A percentile compares a stretch with the other conserved stretches of the same genome.
These are phyloP conservation scores for Zymoseptoria pseudotritici DNA, from an alignment of 2,329 filamentous ascomycete species.

Conservation along the genomic window DNA sequence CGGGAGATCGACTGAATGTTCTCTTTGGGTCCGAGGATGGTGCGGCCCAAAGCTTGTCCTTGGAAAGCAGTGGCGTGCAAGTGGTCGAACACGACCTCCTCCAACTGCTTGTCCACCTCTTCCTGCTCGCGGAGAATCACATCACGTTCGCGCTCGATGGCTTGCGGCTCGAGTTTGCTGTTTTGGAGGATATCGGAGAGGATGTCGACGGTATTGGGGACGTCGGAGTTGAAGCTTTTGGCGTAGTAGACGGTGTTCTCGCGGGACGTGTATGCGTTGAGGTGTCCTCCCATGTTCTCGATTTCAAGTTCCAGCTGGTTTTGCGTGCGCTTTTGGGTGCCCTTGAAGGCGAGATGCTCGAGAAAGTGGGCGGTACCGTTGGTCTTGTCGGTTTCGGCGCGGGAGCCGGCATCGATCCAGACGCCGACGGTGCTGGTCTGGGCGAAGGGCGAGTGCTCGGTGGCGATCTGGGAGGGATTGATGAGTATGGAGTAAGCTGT, in stretches of 20 bases:
- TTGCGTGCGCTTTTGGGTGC: constrained; percentile 88
- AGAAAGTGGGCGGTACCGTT: constrained; percentile 99
- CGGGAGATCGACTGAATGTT: constrained; percentile 96
- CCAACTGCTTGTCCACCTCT: constrained; percentile 99
- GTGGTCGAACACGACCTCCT: constrained; percentile 99
- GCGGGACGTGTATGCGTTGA: constrained; percentile 99
- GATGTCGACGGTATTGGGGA: constrained; percentile 93
- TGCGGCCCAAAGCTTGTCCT: constrained; percentile 90
- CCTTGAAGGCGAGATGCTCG: constrained; percentile 99
- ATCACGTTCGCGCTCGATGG: constrained; percentile 95
- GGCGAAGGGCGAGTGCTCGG: constrained; percentile 95
- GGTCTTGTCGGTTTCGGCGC: constrained; percentile 95
- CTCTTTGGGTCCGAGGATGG: constrained; percentile 93
- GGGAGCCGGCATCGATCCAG: constrained; percentile 98
- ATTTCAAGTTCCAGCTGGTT: constrained; percentile 98
- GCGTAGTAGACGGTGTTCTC: constrained; percentile 99
- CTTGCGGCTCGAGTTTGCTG: constrained; percentile 88
- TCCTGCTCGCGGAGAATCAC: constrained; percentile 98
- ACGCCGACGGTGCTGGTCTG: constrained; percentile 97
- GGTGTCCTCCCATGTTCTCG: constrained; percentile 98
- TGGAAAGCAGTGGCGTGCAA: constrained; percentile 97
- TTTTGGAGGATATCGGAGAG: constrained; percentile 98
- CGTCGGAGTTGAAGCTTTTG: constrained; percentile 97
- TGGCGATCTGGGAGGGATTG: constrained; percentile 66
- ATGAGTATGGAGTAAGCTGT: neutral